These are phyloP conservation scores for Sporothrix pseudoabietina DNA, from an alignment of 2,329 filamentous ascomycete genomes.

Conservation along the genomic window DNA sequence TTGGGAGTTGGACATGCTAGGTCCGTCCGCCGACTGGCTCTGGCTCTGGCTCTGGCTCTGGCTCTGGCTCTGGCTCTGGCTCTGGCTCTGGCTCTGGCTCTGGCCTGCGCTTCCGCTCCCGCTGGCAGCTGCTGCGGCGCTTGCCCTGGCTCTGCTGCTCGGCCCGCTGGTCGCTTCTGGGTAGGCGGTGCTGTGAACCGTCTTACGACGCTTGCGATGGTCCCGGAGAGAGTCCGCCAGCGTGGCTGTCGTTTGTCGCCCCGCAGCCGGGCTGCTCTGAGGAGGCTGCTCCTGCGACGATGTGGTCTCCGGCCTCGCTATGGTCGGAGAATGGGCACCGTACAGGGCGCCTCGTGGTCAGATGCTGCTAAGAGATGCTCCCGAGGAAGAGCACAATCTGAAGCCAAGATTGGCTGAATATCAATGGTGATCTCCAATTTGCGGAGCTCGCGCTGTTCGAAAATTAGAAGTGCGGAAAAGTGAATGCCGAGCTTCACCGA, in stretches of 20 bases:
- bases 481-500: neutral
- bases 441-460: neutral
- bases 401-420: neutral
- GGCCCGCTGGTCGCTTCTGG: neutral
- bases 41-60: neutral
- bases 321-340: neutral
- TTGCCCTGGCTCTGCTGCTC: neutral
- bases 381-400: neutral
- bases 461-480: neutral
- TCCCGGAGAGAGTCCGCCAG: neutral
- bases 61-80: too few relatives aligned
- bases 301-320: conserved; percentile 19
- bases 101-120: neutral
- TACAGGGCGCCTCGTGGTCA: neutral
- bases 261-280: neutral
- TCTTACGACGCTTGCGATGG: conserved; percentile 21
- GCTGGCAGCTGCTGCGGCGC: neutral
- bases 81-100: neutral
- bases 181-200: neutral
- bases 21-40: neutral
- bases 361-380: neutral
- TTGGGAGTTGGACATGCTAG: conserved; percentile 2
- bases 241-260: neutral
- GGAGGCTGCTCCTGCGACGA: neutral
- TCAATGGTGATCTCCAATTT: neutral